Evolutionary conservation across 2,329 filamentous ascomycete genomes (phyloP), one percentile per base, ranked within the genome.

Genomic region (Thielaviopsis populi): DNA sequence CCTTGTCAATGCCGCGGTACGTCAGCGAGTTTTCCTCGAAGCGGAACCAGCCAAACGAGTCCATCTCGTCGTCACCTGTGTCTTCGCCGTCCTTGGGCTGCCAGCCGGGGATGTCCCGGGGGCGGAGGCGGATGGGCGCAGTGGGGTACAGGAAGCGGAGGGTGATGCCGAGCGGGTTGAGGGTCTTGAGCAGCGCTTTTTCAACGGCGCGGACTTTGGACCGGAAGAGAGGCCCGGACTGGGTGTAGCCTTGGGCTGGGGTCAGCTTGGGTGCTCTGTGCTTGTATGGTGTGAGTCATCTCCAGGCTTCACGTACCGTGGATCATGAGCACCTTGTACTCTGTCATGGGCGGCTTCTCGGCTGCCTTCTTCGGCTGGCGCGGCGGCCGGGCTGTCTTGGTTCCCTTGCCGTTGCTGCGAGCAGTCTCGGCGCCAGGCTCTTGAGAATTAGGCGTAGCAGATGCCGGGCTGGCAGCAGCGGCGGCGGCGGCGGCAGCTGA

Each of bases 131-230:
- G 70, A 82, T 78, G 3, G 88, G 88, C 0, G 74, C 88, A 0
- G 86, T 89, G 3, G 87, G 86, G 74, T 88, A 91, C 71, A 83
- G 74, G 62, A 89, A 78, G 2, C 73, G 77, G 68, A 78, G 80
- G 63, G 72, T 78, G 69, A 82, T 72, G 68, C 77, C 76, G 63
- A 81, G 75, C 54, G 85, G 80, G 1, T 80, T 74, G 67, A 96
- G 87, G 33, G 83, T 76, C 71, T 95, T 96, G 66, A 78, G 74
- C 65, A 96, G 81, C 63, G 86, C 78, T 74, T 96, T 96, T 69
- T 91, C 84, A 1, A 96, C 79, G 11, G 89, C 89, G 73, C 90
- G 88, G 56, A 89, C 95, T 77, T 96, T 96, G 73, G 86, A 83
- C 72, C 84, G 86, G 81, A 96, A 96, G 67, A 91, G 78, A 3